Conservation (phyloP, 2,329 filamentous ascomycete genomes). For the Cladobotryum mycophilum region DNA sequence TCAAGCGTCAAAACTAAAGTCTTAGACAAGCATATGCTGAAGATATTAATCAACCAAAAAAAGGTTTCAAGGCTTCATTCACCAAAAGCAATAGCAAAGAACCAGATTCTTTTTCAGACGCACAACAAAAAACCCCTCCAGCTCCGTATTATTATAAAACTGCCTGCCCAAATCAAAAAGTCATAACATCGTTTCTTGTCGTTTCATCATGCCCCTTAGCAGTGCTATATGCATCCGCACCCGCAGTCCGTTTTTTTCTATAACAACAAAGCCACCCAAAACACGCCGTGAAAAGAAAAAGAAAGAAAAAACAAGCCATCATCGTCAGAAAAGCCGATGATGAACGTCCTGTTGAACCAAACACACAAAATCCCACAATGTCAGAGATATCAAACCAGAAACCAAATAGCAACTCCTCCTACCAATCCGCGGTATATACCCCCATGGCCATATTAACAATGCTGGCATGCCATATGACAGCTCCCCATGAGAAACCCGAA, state of each 20-base stretch:
- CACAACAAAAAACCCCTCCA: no score
- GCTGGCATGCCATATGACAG: background rate
- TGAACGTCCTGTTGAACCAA: background rate
- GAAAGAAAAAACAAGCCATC: constrained; percentile 69
- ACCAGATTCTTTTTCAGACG: no score
- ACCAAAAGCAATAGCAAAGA: no score
- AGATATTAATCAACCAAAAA: background rate
- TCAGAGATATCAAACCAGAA: constrained; percentile 1
- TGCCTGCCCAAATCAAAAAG: no score
- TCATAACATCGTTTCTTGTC: constrained; percentile 4
- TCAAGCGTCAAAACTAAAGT: no score
- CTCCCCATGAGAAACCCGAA: no score
- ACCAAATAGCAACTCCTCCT: background rate
- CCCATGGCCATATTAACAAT: background rate
- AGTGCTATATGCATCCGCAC: constrained; percentile 1
- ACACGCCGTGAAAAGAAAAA: constrained; percentile 25
- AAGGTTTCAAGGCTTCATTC: no score
- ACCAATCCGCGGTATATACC: background rate
- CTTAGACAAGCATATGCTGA: background rate
- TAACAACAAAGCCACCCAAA: constrained; percentile 3
- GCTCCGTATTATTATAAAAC: no score
- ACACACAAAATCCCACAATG: background rate
- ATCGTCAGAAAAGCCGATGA: constrained; percentile 24
- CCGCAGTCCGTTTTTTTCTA: constrained; percentile 10
- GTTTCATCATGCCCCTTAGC: constrained; percentile 10